phyloP scores from a whole-genome alignment of 352 stramenopile genomes.

The Pythium sukuiense region DNA sequence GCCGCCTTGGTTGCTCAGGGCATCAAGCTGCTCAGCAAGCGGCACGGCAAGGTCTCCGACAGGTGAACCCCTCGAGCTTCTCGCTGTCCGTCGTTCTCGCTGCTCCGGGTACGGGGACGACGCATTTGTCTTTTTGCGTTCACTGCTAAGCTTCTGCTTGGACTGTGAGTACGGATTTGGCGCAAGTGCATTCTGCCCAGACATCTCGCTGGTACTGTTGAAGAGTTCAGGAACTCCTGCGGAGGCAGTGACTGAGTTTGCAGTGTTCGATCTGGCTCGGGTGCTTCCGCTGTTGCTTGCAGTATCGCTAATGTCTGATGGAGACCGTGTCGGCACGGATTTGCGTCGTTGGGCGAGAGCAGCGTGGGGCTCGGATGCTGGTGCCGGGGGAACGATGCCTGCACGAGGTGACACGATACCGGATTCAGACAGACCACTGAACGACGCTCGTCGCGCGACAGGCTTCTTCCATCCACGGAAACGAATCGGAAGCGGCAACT shows the following conservation, averaged over 20 bases:
- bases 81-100: constrained; percentile 19
- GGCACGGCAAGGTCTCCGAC: constrained; percentile 14
- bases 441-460: constrained; percentile 10
- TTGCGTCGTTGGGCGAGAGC: constrained; percentile 16
- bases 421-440: constrained; percentile 6
- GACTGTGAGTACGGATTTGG: constrained; percentile 28
- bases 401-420: background rate
- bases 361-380: constrained; percentile 7
- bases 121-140: constrained; percentile 35
- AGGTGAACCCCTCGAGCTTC: constrained; percentile 13
- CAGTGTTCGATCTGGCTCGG: constrained; percentile 12
- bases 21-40: constrained; percentile 20
- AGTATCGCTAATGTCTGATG: background rate
- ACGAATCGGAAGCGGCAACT: constrained; percentile 62
- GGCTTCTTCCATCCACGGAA: constrained; percentile 54
- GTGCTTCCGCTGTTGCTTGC: background rate
- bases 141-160: constrained; percentile 29
- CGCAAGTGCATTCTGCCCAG: background rate
- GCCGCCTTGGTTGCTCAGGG: constrained; percentile 24
- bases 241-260: background rate
- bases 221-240: constrained; percentile 10
- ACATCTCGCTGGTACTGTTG: constrained; percentile 2
- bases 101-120: constrained; percentile 33
- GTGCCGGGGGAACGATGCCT: background rate
- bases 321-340: constrained; percentile 15